Conservation (phyloP, 805 yeast species). For the Clavispora santaluciae region DNA sequence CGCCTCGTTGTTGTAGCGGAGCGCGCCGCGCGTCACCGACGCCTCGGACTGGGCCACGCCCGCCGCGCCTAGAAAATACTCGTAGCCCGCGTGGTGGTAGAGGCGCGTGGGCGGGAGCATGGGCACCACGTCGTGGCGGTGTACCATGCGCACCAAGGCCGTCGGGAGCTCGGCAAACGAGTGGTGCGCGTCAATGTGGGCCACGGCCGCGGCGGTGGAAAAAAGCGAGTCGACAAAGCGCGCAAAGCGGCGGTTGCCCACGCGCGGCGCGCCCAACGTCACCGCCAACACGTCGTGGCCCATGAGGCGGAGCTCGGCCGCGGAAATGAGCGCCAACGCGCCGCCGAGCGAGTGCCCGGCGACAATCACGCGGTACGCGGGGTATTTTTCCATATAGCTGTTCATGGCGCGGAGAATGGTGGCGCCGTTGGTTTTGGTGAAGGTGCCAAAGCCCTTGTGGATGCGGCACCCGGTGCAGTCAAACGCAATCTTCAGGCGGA, state of each 20-base stretch:
- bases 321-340: conserved; percentile 60
- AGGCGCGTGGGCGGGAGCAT: conserved; percentile 49
- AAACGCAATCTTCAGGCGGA: conserved; percentile 1
- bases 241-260: conserved; percentile 51
- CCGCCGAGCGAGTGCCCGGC: conserved; percentile 80
- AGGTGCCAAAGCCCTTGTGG: conserved; percentile 60
- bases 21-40: conserved; percentile 12
- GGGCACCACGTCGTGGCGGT: conserved; percentile 56
- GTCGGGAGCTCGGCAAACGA: conserved; percentile 11
- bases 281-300: conserved; percentile 54
- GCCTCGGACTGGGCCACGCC: conserved; percentile 13
- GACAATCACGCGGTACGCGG: conserved; percentile 47
- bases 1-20: conserved; percentile 9
- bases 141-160: conserved; percentile 49
- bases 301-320: conserved; percentile 52
- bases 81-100: conserved; percentile 46
- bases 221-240: conserved; percentile 50
- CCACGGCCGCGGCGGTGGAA: conserved; percentile 27
- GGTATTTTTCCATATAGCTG: conserved; percentile 29
- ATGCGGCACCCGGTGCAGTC: conserved; percentile 50
- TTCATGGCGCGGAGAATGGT: conserved; percentile 34
- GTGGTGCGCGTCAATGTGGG: conserved; percentile 17
- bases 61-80: conserved; percentile 28
- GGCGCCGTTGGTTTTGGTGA: conserved; percentile 35
- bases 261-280: conserved; percentile 60